phyloP scores from a whole-genome alignment of 257 asterid species.

The Gentiana macrophylla region DNA sequence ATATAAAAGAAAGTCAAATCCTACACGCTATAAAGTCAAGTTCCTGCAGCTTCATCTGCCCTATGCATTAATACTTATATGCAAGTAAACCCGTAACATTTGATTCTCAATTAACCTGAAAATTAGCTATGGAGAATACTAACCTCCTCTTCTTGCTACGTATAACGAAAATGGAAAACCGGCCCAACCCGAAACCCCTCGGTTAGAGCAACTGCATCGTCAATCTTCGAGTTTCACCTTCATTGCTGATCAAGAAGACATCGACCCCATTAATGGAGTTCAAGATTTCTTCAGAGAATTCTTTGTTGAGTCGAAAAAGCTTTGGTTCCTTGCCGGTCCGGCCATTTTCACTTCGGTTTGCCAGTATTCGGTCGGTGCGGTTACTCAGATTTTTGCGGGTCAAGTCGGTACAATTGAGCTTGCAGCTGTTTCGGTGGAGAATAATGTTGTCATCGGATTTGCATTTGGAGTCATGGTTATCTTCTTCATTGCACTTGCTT shows the following conservation, averaged over 20 bases:
- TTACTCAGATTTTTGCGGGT: constrained; percentile 20
- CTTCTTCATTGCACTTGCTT: not conserved
- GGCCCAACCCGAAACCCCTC: not conserved
- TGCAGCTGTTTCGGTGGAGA: constrained; percentile 19
- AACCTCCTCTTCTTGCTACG: constrained; percentile 3
- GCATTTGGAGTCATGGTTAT: constrained; percentile 20
- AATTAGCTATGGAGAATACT: constrained; percentile 4
- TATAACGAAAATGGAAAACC: not conserved
- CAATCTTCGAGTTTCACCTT: not conserved
- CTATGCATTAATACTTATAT: too few species aligned
- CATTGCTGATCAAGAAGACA: constrained; percentile 14
- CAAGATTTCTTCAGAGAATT: constrained; percentile 18
- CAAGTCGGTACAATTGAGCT: constrained; percentile 21
- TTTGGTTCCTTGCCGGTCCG: constrained; percentile 23
- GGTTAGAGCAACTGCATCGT: not conserved
- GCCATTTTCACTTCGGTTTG: constrained; percentile 22
- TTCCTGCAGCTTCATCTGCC: too few species aligned
- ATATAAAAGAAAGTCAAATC: too few species aligned
- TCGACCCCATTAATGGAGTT: constrained; percentile 14
- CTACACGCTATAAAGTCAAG: not conserved
- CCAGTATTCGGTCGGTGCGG: constrained; percentile 21
- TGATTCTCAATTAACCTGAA: too few species aligned
- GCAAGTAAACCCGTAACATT: too few species aligned
- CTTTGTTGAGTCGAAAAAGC: constrained; percentile 13
- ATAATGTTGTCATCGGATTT: constrained; percentile 17